phyloP scores from a whole-genome alignment of 2,329 filamentous ascomycete genomes.

The Colletotrichum zoysiae region DNA sequence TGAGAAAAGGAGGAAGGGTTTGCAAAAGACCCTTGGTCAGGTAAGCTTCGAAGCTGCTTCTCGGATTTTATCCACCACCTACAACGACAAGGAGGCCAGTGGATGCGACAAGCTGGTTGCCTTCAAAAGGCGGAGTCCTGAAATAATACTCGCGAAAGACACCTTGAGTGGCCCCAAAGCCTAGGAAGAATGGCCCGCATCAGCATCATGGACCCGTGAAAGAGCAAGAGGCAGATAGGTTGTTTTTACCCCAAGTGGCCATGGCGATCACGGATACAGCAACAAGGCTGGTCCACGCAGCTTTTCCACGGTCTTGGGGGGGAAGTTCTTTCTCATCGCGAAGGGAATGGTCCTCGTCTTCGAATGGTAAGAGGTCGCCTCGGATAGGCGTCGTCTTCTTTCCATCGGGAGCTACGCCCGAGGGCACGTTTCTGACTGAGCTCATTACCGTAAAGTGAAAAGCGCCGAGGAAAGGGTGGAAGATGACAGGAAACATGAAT shows the following conservation, averaged over 20 bases:
- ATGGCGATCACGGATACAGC: conserved; percentile 23
- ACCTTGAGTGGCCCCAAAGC: conserved; percentile 26
- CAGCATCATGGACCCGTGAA: not conserved
- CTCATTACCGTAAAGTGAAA: not conserved
- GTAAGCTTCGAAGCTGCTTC: not conserved
- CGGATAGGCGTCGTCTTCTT: not conserved
- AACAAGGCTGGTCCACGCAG: conserved; percentile 18
- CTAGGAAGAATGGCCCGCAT: not conserved
- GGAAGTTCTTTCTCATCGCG: not conserved
- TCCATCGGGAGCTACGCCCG: not conserved
- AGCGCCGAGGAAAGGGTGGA: no score
- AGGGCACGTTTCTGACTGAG: not conserved
- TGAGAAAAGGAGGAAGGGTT: conserved; percentile 17
- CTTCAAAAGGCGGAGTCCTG: conserved; percentile 21
- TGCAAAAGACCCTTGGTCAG: not conserved
- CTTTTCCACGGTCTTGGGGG: conserved; percentile 8
- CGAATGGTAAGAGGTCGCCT: not conserved
- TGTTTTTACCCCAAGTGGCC: conserved; percentile 24
- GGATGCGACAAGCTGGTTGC: conserved; percentile 22
- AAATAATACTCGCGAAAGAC: conserved; percentile 29
- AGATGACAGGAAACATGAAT: not conserved
- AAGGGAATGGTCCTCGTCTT: not conserved
- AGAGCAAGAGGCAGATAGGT: not conserved
- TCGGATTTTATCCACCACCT: not conserved
- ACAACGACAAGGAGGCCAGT: conserved; percentile 24